phyloP scores from a whole-genome alignment of 805 yeast species.

The Wickerhamomyces strasburgensis region DNA sequence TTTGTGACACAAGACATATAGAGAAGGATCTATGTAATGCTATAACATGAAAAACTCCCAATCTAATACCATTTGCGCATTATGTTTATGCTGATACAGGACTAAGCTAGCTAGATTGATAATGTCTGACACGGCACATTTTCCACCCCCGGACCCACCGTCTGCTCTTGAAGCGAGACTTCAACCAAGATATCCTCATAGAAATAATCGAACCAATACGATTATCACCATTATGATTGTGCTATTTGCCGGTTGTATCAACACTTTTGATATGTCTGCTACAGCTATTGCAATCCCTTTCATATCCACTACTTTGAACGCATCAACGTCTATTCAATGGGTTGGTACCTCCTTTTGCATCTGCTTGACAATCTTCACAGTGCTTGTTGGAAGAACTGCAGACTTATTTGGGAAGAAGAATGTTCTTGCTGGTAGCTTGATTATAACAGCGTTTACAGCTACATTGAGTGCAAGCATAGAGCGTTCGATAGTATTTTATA shows the following conservation, averaged over 20 bases:
- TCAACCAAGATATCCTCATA: neutral
- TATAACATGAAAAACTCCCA: no score
- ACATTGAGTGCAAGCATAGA: no score
- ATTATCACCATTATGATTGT: neutral
- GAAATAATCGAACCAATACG: neutral
- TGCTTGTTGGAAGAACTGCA: slow-evolving; percentile 47
- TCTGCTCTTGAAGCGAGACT: neutral
- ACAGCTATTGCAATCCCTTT: slow-evolving; percentile 34
- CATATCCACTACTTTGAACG: slow-evolving; percentile 41
- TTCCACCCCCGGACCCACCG: no score
- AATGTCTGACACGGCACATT: no score
- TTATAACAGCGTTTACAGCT: no score
- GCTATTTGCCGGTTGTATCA: slow-evolving; percentile 4
- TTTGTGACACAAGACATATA: no score
- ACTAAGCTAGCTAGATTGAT: no score
- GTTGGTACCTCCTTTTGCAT: slow-evolving; percentile 51
- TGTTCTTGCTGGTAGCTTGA: slow-evolving; percentile 36
- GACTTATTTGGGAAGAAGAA: slow-evolving; percentile 52
- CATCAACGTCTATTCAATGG: slow-evolving; percentile 49
- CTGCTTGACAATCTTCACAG: slow-evolving; percentile 49
- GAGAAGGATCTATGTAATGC: no score
- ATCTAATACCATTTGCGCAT: no score
- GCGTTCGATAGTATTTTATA: slow-evolving; percentile 41
- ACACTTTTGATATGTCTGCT: slow-evolving; percentile 10
- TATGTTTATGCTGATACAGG: no score